Base-by-base conservation (phyloP, 1,284 basidiomycete genomes). In the Meira miltonrushii region DNA sequence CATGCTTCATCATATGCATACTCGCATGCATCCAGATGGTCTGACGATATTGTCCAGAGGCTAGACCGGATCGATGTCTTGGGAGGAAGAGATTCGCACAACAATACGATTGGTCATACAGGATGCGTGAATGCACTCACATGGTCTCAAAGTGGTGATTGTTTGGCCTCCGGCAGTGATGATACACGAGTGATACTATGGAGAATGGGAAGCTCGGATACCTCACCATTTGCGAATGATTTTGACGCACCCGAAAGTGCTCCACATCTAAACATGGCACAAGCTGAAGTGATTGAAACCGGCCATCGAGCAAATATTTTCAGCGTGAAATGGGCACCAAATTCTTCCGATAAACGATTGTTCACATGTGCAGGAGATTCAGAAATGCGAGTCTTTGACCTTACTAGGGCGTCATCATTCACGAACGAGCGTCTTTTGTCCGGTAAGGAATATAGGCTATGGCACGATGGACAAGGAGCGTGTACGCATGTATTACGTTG, bases 221-320 rank as follows among this genome's bases (percentile, higher is more conserved):
- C 64, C 3, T 15, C 33, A 21, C 84, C 59, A 38, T 51, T 54
- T 4, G 39, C 38, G 1, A 39, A 11, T 12, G 23, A 23, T 44
- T 43, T 17, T 39, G 37, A 33, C 21, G 41, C 37, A 13, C 50
- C 40, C 37, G 51, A 47, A 40, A 47, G 41, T 38, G 13, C 10
- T 60, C 81, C 81, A 41, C 84, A 84, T 61, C 86, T 92, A 60
- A 74, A 83, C 12, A 92, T 89, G 0, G 90, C 89, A 40, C n/a
- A 49, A n/a, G 49, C 40, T 11, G 48, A 49, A 2, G 56, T 65
- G 12, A 59, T 65, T 0, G 41, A 59, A 21, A 21, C 44, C 49
- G 57, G 67, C 1, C 92, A 96, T 79, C 82, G 81, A 28, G 85
- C 84, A 15, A 95, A 95, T 75, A 92, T 96, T 60, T 96, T 96